Evolutionary conservation across 192 early-diverging fungal genomes (phyloP), one percentile per base, ranked within the genome.

Genomic region (Rhizophlyctis rosea): DNA sequence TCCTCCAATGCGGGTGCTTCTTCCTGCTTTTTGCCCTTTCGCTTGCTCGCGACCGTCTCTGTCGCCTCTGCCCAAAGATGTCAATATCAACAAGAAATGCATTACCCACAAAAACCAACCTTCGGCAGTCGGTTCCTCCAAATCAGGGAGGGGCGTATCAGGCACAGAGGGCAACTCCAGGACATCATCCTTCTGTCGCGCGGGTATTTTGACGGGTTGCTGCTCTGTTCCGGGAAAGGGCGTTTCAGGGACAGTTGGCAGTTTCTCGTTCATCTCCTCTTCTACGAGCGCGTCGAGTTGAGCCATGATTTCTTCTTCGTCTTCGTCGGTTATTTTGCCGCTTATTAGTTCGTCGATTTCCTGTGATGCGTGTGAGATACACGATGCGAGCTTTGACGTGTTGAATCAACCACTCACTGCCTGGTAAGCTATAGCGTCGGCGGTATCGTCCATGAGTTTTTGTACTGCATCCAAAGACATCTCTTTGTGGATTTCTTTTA

Each of bases 391-490:
- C 3, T 13, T 4, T 28, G 11, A 5, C 21, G 13, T 14, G 36
- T 7, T 23, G n/a, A n/a, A n/a, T n/a, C n/a, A 44, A 18, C 9
- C 24, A 48, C 59, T 67, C 71, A 90, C 90, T 48, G 93, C 89
- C 73, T 99, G 96, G 67, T 97, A 97, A 0, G 89, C 91, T 69
- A 99, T 92, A 13, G 89, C 91, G 36, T 99, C 97, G 3, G 88
- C 90, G 0, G 95, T 98, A 56, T 99, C 94, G 62, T 98, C 94
- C 84, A 97, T 93, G 35, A 99, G 76, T 44, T 85, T 83, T 52
- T 99, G 91, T 0, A 98, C 93, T 39, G 90, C 85, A n/a, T 95
- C 91, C 32, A 99, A 60, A 23, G 87, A 88, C 77, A 87, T 92
- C 62, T 93, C 91, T 61, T 88, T 84, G 65, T 95, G 83, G 49